These are phyloP conservation scores for Candida silvicultrix DNA, from an alignment of 805 yeast genomes.

Conservation along the genomic window DNA sequence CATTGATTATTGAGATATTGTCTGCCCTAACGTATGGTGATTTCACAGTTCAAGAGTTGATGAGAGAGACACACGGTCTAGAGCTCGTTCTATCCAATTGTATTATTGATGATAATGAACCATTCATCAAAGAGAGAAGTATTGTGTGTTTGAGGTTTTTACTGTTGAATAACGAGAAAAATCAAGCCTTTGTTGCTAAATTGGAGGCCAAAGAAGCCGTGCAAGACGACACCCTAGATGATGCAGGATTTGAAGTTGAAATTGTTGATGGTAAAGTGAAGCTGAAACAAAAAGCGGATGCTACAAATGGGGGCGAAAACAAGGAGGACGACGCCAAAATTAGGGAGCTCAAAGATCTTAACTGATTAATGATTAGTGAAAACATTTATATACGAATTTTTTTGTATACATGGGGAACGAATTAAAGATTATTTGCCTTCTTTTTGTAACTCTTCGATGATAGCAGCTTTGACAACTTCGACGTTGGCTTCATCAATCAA, in stretches of 20 bases:
- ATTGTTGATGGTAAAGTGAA: slow-evolving; percentile 65
- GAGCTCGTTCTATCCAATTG: slow-evolving; percentile 74
- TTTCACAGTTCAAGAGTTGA: slow-evolving; percentile 54
- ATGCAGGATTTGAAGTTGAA: slow-evolving; percentile 74
- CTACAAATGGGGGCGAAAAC: background rate
- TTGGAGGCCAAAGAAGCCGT: slow-evolving; percentile 71
- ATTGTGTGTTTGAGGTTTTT: slow-evolving; percentile 72
- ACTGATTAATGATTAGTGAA: too few species aligned
- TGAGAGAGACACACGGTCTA: slow-evolving; percentile 62
- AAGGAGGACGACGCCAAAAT: slow-evolving; percentile 2
- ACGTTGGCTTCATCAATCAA: slow-evolving; percentile 67
- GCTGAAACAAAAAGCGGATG: slow-evolving; percentile 31
- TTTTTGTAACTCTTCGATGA: slow-evolving; percentile 62
- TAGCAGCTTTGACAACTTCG: slow-evolving; percentile 67
- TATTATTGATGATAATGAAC: slow-evolving; percentile 82
- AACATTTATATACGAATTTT: too few species aligned
- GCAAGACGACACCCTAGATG: slow-evolving; percentile 50
- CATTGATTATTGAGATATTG: slow-evolving; percentile 59
- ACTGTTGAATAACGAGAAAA: slow-evolving; percentile 54
- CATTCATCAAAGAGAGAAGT: slow-evolving; percentile 78
- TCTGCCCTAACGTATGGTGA: slow-evolving; percentile 50
- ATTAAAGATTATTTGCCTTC: slow-evolving; percentile 21
- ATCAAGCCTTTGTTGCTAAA: slow-evolving; percentile 70
- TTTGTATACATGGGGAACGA: background rate
- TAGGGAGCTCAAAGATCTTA: background rate